A percentile compares a stretch with the other conserved stretches of the same genome.
Conservation (phyloP, 2,329 filamentous ascomycete species). For the Sporothrix pallida region DNA sequence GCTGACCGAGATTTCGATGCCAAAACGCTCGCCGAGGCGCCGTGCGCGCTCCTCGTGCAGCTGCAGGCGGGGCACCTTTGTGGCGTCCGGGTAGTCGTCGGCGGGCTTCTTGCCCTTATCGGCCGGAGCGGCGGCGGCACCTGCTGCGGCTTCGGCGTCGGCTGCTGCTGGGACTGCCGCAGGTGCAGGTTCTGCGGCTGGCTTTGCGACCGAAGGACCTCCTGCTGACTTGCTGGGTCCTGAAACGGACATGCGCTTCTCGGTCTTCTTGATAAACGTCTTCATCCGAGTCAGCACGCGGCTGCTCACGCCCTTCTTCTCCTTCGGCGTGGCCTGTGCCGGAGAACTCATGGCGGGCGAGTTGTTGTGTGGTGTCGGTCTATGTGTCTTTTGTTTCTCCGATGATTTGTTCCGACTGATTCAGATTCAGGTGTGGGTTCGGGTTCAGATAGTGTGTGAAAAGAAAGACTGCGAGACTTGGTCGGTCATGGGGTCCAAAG, state of each 20-base stretch:
- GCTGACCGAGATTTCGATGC: slow-evolving; percentile 60
- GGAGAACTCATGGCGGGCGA: slow-evolving; percentile 51
- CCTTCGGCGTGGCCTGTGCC: slow-evolving; percentile 48
- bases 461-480: neutral
- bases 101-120: slow-evolving; percentile 33
- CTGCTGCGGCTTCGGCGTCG: slow-evolving; percentile 8
- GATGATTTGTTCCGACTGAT: neutral
- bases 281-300: slow-evolving; percentile 57
- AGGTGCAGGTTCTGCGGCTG: slow-evolving; percentile 11
- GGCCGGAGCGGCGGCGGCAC: neutral
- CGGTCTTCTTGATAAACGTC: slow-evolving; percentile 56
- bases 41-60: slow-evolving; percentile 63
- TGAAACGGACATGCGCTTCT: slow-evolving; percentile 42
- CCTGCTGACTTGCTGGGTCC: slow-evolving; percentile 33
- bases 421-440: neutral
- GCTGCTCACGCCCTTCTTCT: slow-evolving; percentile 56
- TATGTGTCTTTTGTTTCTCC: neutral
- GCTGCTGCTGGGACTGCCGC: neutral
- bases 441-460: neutral
- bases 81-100: slow-evolving; percentile 27
- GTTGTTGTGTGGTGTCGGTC: neutral
- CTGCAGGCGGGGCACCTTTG: slow-evolving; percentile 54
- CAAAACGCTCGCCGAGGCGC: slow-evolving; percentile 61
- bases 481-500: neutral
- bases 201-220: slow-evolving; percentile 34